phyloP scores from a whole-genome alignment of 495 filamentous ascomycete species.

The Viridothelium virens region DNA sequence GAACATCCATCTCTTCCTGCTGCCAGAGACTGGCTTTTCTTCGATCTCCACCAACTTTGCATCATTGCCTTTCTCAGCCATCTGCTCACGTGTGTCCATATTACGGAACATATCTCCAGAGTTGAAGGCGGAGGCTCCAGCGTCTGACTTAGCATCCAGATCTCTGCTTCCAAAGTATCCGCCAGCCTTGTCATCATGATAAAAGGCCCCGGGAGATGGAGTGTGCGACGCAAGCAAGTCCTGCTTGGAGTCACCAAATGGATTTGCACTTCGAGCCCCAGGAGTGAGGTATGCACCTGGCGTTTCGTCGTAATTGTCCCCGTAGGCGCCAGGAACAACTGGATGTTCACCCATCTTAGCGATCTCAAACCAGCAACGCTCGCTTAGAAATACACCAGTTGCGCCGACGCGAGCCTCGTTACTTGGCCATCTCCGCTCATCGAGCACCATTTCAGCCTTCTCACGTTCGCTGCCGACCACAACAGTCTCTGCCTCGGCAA shows the following conservation, averaged over 20 bases:
- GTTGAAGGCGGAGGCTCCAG: conserved; percentile 78
- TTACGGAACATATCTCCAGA: conserved; percentile 97
- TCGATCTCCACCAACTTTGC: conserved; percentile 88
- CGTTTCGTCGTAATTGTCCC: conserved; percentile 13
- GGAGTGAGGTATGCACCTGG: conserved; percentile 39
- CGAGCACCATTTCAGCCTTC: conserved; percentile 80
- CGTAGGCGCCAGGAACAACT: conserved; percentile 22
- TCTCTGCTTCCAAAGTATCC: conserved; percentile 80
- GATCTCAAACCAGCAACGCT: conserved; percentile 87
- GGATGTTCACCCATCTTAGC: conserved; percentile 62
- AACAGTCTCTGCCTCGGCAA: conserved; percentile 71
- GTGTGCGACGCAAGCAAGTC: conserved; percentile 54
- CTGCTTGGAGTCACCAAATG: conserved; percentile 62
- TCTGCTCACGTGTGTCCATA: conserved; percentile 83
- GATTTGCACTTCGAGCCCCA: conserved; percentile 35
- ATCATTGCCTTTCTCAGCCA: conserved; percentile 92
- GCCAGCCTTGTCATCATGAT: conserved; percentile 63
- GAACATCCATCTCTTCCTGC: conserved; percentile 85
- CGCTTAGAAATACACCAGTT: conserved; percentile 91
- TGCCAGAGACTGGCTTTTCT: conserved; percentile 64
- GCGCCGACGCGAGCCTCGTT: conserved; percentile 87
- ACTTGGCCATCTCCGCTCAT: conserved; percentile 80
- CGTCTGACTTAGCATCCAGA: conserved; percentile 79
- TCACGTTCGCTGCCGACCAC: conserved; percentile 89
- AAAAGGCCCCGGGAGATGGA: conserved; percentile 50